These are phyloP conservation scores for Herpetospermum pedunculosum DNA, from an alignment of 306 rosid genomes.

Conservation along the genomic window DNA sequence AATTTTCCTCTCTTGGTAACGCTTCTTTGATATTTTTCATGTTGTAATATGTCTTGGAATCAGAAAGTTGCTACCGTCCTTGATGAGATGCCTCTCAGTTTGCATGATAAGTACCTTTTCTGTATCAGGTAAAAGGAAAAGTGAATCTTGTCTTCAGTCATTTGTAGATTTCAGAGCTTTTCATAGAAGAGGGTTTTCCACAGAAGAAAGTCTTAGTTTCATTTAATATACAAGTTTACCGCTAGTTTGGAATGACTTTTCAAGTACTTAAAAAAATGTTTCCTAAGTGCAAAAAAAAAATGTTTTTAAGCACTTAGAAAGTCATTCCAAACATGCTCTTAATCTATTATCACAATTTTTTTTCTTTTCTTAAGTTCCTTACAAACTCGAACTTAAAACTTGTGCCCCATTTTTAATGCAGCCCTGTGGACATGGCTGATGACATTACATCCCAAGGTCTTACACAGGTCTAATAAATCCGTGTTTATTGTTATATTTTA, in stretches of 20 bases:
- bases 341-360: not conserved
- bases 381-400: not conserved
- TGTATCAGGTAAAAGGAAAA: slow-evolving; percentile 48
- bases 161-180: not conserved
- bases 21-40: slow-evolving; percentile 2
- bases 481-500: slow-evolving; percentile 2
- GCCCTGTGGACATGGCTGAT: slow-evolving; percentile 80
- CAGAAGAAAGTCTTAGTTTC: slow-evolving; percentile 7
- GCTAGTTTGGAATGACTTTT: too few species aligned
- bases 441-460: slow-evolving; percentile 82
- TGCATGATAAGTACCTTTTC: slow-evolving; percentile 79
- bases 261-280: too few species aligned
- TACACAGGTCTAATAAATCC: slow-evolving; percentile 47
- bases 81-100: slow-evolving; percentile 63
- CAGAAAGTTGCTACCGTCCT: slow-evolving; percentile 78
- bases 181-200: slow-evolving; percentile 11
- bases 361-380: not conserved
- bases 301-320: too few species aligned
- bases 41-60: slow-evolving; percentile 14
- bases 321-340: too few species aligned
- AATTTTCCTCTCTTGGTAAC: slow-evolving; percentile 8
- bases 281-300: too few species aligned
- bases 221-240: slow-evolving; percentile 4
- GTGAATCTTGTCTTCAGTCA: not conserved
- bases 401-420: slow-evolving; percentile 25